phyloP scores from a whole-genome alignment of 139 green algal species.

The Tetraselmis striata region DNA sequence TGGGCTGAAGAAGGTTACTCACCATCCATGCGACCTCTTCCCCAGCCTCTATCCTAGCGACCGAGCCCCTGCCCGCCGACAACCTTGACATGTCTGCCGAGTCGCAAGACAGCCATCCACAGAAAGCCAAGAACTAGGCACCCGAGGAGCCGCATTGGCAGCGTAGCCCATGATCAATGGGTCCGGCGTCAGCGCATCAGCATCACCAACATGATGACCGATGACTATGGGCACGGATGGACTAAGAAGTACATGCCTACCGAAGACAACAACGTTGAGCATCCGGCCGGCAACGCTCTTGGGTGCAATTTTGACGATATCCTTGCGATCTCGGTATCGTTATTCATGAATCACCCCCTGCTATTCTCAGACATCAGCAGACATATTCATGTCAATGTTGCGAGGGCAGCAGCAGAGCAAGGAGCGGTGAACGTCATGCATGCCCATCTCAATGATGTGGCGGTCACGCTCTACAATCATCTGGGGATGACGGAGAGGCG shows the following conservation, averaged over 20 bases:
- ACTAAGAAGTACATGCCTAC: background rate
- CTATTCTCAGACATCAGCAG: background rate
- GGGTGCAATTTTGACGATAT: background rate
- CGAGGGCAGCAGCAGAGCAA: background rate
- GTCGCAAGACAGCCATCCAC: background rate
- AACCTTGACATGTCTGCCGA: too few species aligned
- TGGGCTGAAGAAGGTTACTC: background rate
- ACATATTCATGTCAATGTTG: background rate
- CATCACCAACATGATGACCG: background rate
- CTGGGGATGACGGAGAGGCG: background rate
- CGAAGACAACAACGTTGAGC: too few species aligned
- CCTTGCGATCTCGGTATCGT: background rate
- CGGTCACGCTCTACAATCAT: background rate
- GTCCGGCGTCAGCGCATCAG: background rate
- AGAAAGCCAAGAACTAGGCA: background rate
- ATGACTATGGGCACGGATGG: background rate
- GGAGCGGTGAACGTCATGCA: background rate
- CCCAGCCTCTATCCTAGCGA: too few species aligned
- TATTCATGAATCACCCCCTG: background rate
- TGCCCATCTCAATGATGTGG: background rate
- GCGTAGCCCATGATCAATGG: background rate
- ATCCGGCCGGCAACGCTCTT: background rate
- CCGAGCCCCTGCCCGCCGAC: too few species aligned
- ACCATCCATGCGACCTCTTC: too few species aligned
- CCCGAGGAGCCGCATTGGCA: background rate